Evolutionary conservation across 2,329 filamentous ascomycete genomes (phyloP).

Genomic region (Lachnellula suecica): DNA sequence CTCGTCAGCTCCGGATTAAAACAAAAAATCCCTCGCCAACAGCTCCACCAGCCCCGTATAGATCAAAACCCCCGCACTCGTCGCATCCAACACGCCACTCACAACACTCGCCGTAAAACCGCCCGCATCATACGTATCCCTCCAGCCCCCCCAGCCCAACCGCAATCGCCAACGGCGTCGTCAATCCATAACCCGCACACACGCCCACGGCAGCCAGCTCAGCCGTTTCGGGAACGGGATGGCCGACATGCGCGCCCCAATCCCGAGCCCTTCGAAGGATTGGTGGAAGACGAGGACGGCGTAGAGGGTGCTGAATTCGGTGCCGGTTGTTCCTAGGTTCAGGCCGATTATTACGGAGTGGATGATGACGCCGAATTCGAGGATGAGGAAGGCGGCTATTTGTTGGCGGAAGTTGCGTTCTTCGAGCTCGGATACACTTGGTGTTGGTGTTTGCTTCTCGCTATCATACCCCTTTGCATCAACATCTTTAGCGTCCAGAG

Average conservation of each 20-base stretch:
- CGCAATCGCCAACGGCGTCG: constrained; percentile 51
- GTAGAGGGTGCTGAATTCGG: constrained; percentile 57
- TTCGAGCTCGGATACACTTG: constrained; percentile 14
- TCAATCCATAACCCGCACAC: constrained; percentile 48
- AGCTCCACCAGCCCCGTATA: constrained; percentile 51
- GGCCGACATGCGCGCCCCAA: constrained; percentile 58
- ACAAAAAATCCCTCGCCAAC: constrained; percentile 49
- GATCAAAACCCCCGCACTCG: constrained; percentile 48
- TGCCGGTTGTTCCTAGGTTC: constrained; percentile 57
- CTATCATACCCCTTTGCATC: constrained; percentile 19
- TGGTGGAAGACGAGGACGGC: constrained; percentile 64
- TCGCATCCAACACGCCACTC: constrained; percentile 44
- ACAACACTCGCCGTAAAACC: constrained; percentile 43
- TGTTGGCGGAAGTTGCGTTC: constrained; percentile 40
- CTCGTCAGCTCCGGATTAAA: constrained; percentile 44
- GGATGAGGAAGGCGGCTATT: constrained; percentile 44
- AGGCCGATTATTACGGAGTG: constrained; percentile 64
- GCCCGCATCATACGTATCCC: constrained; percentile 40
- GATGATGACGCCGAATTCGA: constrained; percentile 53
- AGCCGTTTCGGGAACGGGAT: constrained; percentile 48
- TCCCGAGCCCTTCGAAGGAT: constrained; percentile 61
- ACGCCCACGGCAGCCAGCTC: constrained; percentile 48
- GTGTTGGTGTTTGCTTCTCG: constrained; percentile 7
- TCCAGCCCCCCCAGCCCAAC: constrained; percentile 48
- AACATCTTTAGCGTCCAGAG: constrained; percentile 16